Percentiles rank a stretch among this genome's conserved stretches.
Conservation (phyloP, 192 early-diverging fungal genomes). For the Coemansia sp. region DNA sequence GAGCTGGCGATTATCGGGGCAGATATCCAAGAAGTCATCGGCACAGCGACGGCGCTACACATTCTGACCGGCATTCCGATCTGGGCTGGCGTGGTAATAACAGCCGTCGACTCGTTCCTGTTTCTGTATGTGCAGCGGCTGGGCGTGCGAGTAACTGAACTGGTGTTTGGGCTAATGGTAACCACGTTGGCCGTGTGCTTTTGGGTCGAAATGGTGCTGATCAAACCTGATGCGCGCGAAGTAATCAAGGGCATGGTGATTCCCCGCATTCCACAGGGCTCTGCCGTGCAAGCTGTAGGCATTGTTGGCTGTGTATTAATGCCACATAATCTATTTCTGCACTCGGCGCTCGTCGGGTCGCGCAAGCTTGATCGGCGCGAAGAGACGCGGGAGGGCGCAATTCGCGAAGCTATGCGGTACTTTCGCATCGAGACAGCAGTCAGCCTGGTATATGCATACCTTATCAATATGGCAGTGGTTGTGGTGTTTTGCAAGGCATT, state of each 20-base stretch:
- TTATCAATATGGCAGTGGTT: conserved; percentile 74
- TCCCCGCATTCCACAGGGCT: conserved; percentile 58
- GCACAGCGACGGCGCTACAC: conserved; percentile 84
- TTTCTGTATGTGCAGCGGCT: conserved; percentile 69
- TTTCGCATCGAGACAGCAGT: conserved; percentile 64
- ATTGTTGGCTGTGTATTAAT: conserved; percentile 73
- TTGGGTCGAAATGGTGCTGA: conserved; percentile 69
- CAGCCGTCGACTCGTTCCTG: conserved; percentile 77
- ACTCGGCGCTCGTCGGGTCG: conserved; percentile 75
- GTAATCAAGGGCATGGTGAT: conserved; percentile 63
- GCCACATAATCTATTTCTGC: conserved; percentile 91
- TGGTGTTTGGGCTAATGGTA: conserved; percentile 73
- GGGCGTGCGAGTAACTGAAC: conserved; percentile 71
- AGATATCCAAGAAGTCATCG: conserved; percentile 81
- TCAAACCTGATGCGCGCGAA: conserved; percentile 54
- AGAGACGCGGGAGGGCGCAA: conserved; percentile 56
- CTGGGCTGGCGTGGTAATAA: conserved; percentile 77
- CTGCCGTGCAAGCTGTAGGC: conserved; percentile 66
- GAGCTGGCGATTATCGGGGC: conserved; percentile 72
- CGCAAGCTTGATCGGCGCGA: conserved; percentile 55
- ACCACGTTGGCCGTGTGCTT: conserved; percentile 74
- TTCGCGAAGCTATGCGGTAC: conserved; percentile 70
- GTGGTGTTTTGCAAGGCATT: conserved; percentile 64
- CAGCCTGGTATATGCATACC: conserved; percentile 61
- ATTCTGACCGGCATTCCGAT: conserved; percentile 73